Percentiles rank a stretch among this genome's conserved stretches.
Evolutionary conservation across 331 rosid genomes (phyloP).

Genomic region (Quercus lobata): DNA sequence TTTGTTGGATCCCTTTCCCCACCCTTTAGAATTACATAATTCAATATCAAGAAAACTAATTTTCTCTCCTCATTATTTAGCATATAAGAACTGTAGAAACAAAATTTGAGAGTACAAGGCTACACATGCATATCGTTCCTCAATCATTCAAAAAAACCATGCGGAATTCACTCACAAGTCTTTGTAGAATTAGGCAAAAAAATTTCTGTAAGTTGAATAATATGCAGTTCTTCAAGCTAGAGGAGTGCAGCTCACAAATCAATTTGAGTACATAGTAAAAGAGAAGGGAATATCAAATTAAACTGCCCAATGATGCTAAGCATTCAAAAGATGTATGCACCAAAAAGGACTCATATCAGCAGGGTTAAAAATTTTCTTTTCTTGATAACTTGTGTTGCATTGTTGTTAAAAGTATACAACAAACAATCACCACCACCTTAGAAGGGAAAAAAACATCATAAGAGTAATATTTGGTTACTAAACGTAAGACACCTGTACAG

Average conservation of each 20-base stretch:
- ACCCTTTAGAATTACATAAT: not conserved
- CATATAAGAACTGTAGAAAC: not conserved
- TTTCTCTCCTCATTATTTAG: not conserved
- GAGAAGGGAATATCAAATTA: not conserved
- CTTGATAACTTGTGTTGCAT: slow-evolving; percentile 7
- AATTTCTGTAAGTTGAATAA: not conserved
- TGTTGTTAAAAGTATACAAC: slow-evolving; percentile 29
- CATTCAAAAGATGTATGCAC: not conserved
- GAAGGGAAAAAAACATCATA: slow-evolving; percentile 8
- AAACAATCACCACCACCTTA: slow-evolving; percentile 12
- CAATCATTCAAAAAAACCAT: no score
- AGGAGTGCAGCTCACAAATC: not conserved
- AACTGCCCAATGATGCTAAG: not conserved
- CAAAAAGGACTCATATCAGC: not conserved
- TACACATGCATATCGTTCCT: no score
- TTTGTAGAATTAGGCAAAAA: no score
- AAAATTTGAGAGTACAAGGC: no score
- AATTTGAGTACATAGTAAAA: not conserved
- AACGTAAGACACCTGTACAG: slow-evolving; percentile 42
- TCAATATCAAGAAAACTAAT: no score
- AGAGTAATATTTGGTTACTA: slow-evolving; percentile 19
- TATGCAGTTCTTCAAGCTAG: not conserved
- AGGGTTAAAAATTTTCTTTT: not conserved
- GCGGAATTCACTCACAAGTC: no score
- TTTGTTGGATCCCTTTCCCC: not conserved